phyloP scores from a whole-genome alignment of 495 filamentous ascomycete species.

The Ascodesmis nigricans region DNA sequence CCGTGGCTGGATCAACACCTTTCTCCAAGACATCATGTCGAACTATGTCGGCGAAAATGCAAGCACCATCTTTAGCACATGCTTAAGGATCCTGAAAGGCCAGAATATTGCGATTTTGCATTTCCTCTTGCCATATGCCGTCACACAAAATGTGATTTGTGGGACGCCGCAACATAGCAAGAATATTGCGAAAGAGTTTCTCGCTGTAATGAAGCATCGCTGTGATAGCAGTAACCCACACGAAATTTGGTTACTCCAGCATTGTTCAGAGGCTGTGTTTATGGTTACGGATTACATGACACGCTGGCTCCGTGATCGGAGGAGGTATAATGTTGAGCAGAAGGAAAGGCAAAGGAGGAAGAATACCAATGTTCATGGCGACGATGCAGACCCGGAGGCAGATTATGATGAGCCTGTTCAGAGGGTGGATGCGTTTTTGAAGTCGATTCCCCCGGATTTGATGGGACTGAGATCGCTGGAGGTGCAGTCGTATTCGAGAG shows the following conservation, averaged over 20 bases:
- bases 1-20: constrained; percentile 51
- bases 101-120: constrained; percentile 64
- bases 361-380: constrained; percentile 15
- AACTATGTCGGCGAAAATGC: constrained; percentile 47
- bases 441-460: constrained; percentile 57
- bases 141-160: constrained; percentile 53
- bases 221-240: constrained; percentile 33
- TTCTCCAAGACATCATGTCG: constrained; percentile 63
- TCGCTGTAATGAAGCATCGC: constrained; percentile 37
- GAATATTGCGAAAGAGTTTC: constrained; percentile 49
- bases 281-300: constrained; percentile 76
- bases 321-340: constrained; percentile 23
- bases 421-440: constrained; percentile 43
- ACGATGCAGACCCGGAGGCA: constrained; percentile 25
- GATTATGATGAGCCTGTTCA: too few relatives aligned
- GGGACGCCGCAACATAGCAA: constrained; percentile 40
- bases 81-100: constrained; percentile 55
- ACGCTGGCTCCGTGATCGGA: constrained; percentile 68
- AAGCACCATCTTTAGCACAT: constrained; percentile 50
- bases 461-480: constrained; percentile 71
- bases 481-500: constrained; percentile 77
- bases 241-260: constrained; percentile 34
- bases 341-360: constrained; percentile 21
- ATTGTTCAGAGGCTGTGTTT: constrained; percentile 49
- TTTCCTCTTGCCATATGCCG: constrained; percentile 69